Evolutionary conservation across 192 early-diverging fungal species (phyloP).

Genomic region (Coemansia reversa): DNA sequence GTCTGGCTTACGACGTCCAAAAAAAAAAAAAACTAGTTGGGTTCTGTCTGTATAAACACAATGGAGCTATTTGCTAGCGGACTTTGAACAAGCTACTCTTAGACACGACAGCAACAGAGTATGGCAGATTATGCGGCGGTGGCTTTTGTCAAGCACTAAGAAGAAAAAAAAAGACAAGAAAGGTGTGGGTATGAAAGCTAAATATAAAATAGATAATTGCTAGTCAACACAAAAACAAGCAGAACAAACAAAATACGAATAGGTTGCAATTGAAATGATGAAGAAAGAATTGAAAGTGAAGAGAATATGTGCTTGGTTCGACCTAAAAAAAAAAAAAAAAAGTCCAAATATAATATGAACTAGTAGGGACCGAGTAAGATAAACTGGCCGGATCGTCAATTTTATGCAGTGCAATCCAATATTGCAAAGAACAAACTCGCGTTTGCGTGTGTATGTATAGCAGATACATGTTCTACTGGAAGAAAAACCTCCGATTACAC

Average conservation of each 20-base stretch:
- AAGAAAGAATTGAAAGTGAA: conserved; percentile 5
- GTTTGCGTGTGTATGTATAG: not conserved
- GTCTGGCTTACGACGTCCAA: not conserved
- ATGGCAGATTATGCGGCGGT: not conserved
- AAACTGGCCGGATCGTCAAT: conserved; percentile 1
- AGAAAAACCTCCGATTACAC: not conserved
- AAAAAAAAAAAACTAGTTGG: conserved; percentile 1
- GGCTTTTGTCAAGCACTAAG: conserved; percentile 7
- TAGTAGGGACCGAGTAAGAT: not conserved
- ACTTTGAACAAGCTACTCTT: not conserved
- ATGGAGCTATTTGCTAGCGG: not conserved
- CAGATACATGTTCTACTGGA: not conserved
- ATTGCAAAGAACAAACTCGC: not conserved
- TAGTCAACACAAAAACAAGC: conserved; percentile 5
- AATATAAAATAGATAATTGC: conserved; percentile 13
- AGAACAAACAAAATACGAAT: conserved; percentile 4
- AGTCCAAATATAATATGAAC: conserved; percentile 1
- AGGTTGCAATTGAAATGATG: conserved; percentile 11
- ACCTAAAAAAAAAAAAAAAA: too few relatives aligned
- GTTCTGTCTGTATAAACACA: not conserved
- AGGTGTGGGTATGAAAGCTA: conserved; percentile 14
- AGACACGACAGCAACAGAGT: not conserved
- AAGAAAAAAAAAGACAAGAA: conserved; percentile 6
- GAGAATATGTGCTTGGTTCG: conserved; percentile 26
- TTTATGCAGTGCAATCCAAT: not conserved